Evolutionary conservation across 2,329 filamentous ascomycete genomes (phyloP).

Genomic region (Claviceps humidiphila): DNA sequence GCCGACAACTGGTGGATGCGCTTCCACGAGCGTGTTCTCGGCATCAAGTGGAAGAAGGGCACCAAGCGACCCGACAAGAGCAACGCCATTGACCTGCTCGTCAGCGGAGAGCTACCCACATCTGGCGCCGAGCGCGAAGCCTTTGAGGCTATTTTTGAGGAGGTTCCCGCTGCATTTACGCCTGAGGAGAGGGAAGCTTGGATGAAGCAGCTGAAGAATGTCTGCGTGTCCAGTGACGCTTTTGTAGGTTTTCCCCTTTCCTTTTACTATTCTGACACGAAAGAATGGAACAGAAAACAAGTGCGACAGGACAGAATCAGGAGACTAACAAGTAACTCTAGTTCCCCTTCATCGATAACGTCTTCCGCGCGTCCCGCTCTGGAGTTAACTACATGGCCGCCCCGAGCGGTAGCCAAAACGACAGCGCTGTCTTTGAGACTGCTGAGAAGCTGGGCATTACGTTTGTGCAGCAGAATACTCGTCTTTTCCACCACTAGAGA

Average conservation of each 20-base stretch:
- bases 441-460: constrained; percentile 85
- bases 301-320: no score
- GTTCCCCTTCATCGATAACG: constrained; percentile 98
- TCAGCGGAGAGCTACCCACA: constrained; percentile 78
- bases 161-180: constrained; percentile 72
- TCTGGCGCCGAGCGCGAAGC: constrained; percentile 70
- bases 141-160: constrained; percentile 83
- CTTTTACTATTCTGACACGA: background rate
- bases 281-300: no score
- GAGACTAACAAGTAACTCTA: constrained; percentile 17
- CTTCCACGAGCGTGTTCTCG: constrained; percentile 80
- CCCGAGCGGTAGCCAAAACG: constrained; percentile 80
- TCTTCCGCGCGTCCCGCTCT: constrained; percentile 78
- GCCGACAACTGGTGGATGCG: constrained; percentile 99
- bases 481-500: constrained; percentile 90
- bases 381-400: constrained; percentile 95
- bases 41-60: constrained; percentile 93
- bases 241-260: constrained; percentile 53
- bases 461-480: constrained; percentile 88
- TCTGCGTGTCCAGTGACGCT: constrained; percentile 84
- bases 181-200: constrained; percentile 74
- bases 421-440: constrained; percentile 68
- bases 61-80: constrained; percentile 95
- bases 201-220: constrained; percentile 67
- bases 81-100: constrained; percentile 93